Percentiles rank a stretch among this genome's conserved stretches.
Conservation (phyloP, 805 yeast species). For the Kuraishia piskuri region DNA sequence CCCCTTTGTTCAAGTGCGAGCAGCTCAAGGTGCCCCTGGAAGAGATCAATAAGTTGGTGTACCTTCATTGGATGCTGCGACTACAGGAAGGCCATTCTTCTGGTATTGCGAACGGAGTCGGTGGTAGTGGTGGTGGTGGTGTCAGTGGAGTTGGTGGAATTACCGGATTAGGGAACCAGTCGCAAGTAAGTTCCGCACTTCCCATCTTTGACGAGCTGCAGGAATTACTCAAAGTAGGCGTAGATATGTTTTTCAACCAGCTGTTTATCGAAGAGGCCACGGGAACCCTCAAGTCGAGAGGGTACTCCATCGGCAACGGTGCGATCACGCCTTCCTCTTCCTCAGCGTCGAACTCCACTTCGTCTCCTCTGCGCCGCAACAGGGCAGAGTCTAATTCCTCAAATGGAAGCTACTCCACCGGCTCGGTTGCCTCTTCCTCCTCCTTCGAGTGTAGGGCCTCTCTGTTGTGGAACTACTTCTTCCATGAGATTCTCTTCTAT, state of each 20-base stretch:
- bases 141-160: too few relatives aligned
- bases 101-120: too few relatives aligned
- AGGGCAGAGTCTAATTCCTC: background rate
- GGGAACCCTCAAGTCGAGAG: constrained; percentile 23
- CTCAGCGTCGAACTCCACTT: too few relatives aligned
- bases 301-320: constrained; percentile 4
- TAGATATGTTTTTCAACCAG: constrained; percentile 19
- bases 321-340: too few relatives aligned
- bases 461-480: constrained; percentile 50
- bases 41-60: constrained; percentile 42
- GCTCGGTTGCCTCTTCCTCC: background rate
- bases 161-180: background rate
- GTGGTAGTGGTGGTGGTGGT: too few relatives aligned
- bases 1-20: constrained; percentile 42
- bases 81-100: constrained; percentile 1
- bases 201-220: constrained; percentile 33
- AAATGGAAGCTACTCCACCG: background rate
- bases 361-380: background rate
- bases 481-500: constrained; percentile 45
- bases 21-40: constrained; percentile 44
- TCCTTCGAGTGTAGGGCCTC: constrained; percentile 26
- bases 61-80: constrained; percentile 21
- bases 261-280: constrained; percentile 18
- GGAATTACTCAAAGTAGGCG: constrained; percentile 34
- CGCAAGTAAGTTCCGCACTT: background rate